Percentiles rank a stretch among this genome's conserved stretches.
These are phyloP conservation scores for Scytalidium sp. DNA, from an alignment of 2,329 filamentous ascomycete species.

Conservation along the genomic window DNA sequence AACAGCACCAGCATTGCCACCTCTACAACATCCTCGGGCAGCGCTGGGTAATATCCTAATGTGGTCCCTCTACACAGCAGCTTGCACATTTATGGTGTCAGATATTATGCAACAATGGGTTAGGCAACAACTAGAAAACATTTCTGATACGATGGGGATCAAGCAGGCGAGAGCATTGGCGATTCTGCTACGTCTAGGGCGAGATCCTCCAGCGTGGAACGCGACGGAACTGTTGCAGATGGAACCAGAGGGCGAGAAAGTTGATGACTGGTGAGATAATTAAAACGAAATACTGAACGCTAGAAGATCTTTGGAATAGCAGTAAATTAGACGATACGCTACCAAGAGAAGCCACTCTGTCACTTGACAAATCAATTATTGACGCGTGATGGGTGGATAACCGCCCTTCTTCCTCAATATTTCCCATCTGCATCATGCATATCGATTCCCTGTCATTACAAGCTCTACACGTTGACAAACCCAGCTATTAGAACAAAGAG, in stretches of 20 bases:
- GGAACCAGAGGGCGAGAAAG: neutral
- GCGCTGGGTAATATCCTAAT: conserved; percentile 20
- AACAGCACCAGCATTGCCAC: neutral
- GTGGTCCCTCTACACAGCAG: conserved; percentile 23
- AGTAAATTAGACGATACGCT: no score
- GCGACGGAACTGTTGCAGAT: neutral
- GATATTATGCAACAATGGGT: conserved; percentile 22
- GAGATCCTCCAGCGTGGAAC: neutral
- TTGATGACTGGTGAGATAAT: conserved; percentile 2
- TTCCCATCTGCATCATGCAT: no score
- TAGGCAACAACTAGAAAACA: conserved; percentile 16
- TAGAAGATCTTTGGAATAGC: no score
- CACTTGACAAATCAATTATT: no score
- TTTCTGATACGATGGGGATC: conserved; percentile 21
- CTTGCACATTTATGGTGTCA: conserved; percentile 14
- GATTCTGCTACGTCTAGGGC: conserved; percentile 3
- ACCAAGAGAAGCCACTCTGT: no score
- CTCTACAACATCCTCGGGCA: conserved; percentile 9
- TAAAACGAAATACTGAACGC: no score
- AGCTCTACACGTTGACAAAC: no score
- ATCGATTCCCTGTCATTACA: no score
- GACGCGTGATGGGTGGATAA: no score
- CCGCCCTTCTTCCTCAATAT: no score
- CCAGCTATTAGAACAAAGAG: no score
- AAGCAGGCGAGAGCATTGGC: conserved; percentile 20